These are phyloP conservation scores for Lavandula angustifolia DNA, from an alignment of 257 asterid species.

Conservation along the genomic window DNA sequence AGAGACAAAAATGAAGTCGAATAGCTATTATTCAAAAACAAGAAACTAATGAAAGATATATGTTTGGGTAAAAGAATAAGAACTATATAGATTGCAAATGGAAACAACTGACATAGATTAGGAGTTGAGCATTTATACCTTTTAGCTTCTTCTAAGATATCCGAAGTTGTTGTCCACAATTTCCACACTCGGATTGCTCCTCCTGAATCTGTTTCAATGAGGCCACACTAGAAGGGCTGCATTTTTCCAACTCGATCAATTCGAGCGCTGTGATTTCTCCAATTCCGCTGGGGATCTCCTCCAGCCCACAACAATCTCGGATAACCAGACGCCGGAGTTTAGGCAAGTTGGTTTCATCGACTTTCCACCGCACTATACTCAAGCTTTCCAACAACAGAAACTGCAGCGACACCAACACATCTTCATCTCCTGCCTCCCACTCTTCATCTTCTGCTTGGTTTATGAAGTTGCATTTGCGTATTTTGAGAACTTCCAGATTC, in stretches of 20 bases:
- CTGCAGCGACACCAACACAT: not conserved
- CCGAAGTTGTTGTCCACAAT: not conserved
- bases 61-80: too few relatives aligned
- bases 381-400: not conserved
- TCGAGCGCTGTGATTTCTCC: slow-evolving; percentile 29
- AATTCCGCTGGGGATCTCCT: not conserved
- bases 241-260: slow-evolving; percentile 31
- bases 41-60: too few relatives aligned
- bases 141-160: not conserved
- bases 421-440: not conserved
- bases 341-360: slow-evolving; percentile 25
- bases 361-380: slow-evolving; percentile 22
- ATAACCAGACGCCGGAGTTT: not conserved
- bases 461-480: not conserved
- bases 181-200: slow-evolving; percentile 15
- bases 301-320: not conserved
- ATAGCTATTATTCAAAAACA: too few relatives aligned
- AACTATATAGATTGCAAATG: too few relatives aligned
- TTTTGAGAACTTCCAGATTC: slow-evolving; percentile 23
- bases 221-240: not conserved
- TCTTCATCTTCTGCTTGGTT: not conserved
- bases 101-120: too few relatives aligned
- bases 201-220: slow-evolving; percentile 35
- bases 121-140: too few relatives aligned
- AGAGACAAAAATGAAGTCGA: too few relatives aligned